Base-by-base conservation (phyloP, 164 flowering plant genomes). In the Aristolochia fimbriata region DNA sequence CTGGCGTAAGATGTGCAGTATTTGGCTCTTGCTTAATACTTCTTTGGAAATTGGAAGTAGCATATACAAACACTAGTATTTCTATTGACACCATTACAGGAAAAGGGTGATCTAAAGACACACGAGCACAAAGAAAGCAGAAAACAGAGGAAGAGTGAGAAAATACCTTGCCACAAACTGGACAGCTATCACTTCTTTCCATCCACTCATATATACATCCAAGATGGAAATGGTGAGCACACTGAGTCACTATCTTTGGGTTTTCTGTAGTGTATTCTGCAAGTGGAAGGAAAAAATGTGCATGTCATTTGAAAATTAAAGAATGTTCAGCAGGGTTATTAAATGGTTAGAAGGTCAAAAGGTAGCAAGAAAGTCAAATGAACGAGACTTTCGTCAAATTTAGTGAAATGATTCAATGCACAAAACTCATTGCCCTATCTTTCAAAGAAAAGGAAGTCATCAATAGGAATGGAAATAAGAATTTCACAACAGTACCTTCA, bases 201-300 rank as follows among this genome's bases (percentile, higher is more conserved):
- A 82, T 87, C 98, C 98, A 92, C 59, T 92, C 98, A 67, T 88
- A 92, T 77, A 92, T 92, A 71, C 98, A 92, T 60, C 88, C 95
- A 47, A 92, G 88, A 68, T 92, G 98, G 77, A 80, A 92, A 81
- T 92, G 96, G 65, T 92, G 98, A 65, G 80, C 76, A 71, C 98
- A 92, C 51, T 83, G 78, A 51, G 95, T 87, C 66, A 84, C 47
- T 72, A 92, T 92, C 76, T 80, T 92, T 41, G 98, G 98, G 69
- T 91, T 84, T 70, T 88, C 96, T 20, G 75, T 50, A 60, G 93
- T 80, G 72, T 92, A 92, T 73, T 88, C 98, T 92, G 93, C 80
- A 77, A 13, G 60, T 0, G 8, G 17, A 62, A 45, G 10, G 20
- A 6, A 23, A 16, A 62, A 16, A 16, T 17, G 47, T 15, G 31